Evolutionary conservation across 2,329 filamentous ascomycete genomes (phyloP).

Genomic region (Diaporthe nobilis): DNA sequence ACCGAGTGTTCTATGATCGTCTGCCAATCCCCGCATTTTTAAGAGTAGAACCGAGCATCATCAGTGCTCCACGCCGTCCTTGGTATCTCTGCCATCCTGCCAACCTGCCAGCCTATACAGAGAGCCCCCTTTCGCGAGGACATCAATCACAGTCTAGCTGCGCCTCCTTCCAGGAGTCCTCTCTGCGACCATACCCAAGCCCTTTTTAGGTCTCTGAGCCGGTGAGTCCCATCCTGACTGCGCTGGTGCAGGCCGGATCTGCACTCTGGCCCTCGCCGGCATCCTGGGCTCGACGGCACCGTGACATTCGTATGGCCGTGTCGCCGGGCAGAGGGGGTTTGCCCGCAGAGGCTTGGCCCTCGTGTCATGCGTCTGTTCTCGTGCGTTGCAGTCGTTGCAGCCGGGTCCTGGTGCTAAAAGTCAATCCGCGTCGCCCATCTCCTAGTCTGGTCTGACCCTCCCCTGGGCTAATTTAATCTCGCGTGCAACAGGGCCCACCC

Average conservation of each 20-base stretch:
- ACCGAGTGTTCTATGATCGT: conserved; percentile 1
- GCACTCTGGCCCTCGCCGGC: conserved; percentile 16
- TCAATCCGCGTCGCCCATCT: conserved; percentile 23
- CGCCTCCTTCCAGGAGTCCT: conserved; percentile 21
- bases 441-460: conserved; percentile 36
- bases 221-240: conserved; percentile 30
- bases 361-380: conserved; percentile 17
- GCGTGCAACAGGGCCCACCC: conserved; percentile 41
- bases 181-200: conserved; percentile 29
- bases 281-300: conserved; percentile 10
- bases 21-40: conserved; percentile 18
- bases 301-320: conserved; percentile 21
- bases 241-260: conserved; percentile 11
- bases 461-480: conserved; percentile 45
- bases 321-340: conserved; percentile 27
- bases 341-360: conserved; percentile 23
- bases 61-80: neutral
- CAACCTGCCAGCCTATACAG: neutral
- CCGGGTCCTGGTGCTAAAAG: neutral
- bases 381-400: neutral
- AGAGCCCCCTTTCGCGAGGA: neutral
- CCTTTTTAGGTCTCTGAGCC: conserved; percentile 27
- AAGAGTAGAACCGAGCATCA: conserved; percentile 23
- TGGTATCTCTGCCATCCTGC: neutral
- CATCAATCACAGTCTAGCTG: neutral